These are phyloP conservation scores for Yamadazyma siamensis DNA, from an alignment of 1,139 yeast genomes.

Conservation along the genomic window DNA sequence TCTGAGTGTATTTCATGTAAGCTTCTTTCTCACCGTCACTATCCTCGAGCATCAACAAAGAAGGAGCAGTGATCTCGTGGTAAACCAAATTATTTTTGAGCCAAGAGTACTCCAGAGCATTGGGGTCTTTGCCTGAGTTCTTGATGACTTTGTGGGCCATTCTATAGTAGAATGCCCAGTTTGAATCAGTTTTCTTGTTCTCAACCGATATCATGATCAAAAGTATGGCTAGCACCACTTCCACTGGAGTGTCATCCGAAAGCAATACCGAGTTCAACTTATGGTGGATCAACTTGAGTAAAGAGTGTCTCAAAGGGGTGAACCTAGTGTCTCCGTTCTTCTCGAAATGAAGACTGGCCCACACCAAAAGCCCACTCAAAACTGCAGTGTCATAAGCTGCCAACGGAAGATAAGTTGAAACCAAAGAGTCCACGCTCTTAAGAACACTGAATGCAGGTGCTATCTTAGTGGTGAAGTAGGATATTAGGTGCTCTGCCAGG, in stretches of 20 bases:
- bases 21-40: constrained; percentile 2
- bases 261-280: constrained; percentile 1
- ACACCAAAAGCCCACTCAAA: constrained; percentile 5
- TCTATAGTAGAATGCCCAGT: constrained; percentile 7
- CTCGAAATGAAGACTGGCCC: constrained; percentile 9
- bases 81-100: constrained; percentile 8
- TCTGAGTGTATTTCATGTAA: constrained; percentile 2
- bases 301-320: constrained; percentile 3
- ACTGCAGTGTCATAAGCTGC: constrained; percentile 8
- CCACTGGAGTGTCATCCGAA: constrained; percentile 3
- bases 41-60: constrained; percentile 6
- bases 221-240: constrained; percentile 7
- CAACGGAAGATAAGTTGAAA: constrained; percentile 9
- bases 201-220: constrained; percentile 10
- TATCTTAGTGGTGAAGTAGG: constrained; percentile 7
- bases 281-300: constrained; percentile 4
- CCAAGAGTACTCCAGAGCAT: constrained; percentile 4
- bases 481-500: constrained; percentile 6
- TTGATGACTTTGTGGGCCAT: constrained; percentile 8
- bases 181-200: constrained; percentile 6
- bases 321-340: constrained; percentile 4
- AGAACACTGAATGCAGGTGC: constrained; percentile 9
- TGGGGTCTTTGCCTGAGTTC: neutral
- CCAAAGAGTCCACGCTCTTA: constrained; percentile 7
- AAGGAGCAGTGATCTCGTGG: constrained; percentile 9